Conservation (phyloP, 2,329 filamentous ascomycete species). For the Colletotrichum falcatum region DNA sequence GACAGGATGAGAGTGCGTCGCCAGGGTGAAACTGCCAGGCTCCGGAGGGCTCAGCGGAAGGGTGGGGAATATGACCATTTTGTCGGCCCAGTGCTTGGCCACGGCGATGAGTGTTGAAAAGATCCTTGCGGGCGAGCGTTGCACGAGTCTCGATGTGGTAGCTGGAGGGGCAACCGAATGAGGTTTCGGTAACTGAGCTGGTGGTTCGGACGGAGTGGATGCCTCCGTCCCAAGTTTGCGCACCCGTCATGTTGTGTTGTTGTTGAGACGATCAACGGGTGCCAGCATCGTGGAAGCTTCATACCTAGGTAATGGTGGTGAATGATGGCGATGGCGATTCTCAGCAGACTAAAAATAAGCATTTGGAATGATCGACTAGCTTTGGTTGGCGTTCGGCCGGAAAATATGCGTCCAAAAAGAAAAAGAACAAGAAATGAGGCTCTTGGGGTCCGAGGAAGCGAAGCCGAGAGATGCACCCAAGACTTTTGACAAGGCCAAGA, state of each 20-base stretch:
- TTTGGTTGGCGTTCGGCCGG: constrained; percentile 2
- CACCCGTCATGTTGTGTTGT: no score
- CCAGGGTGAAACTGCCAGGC: constrained; percentile 38
- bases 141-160: constrained; percentile 26
- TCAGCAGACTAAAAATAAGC: constrained; percentile 25
- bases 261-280: constrained; percentile 4
- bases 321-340: constrained; percentile 17
- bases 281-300: constrained; percentile 3
- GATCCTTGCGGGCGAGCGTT: constrained; percentile 16
- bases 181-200: background rate
- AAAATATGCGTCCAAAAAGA: constrained; percentile 26
- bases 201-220: constrained; percentile 30
- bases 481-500: constrained; percentile 24
- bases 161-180: constrained; percentile 5
- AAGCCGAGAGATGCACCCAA: constrained; percentile 34
- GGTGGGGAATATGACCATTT: constrained; percentile 39
- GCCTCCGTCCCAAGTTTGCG: constrained; percentile 14
- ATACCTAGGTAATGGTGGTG: background rate
- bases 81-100: constrained; percentile 30
- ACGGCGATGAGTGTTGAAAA: constrained; percentile 3
- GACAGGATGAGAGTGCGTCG: constrained; percentile 36
- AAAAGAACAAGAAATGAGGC: constrained; percentile 35
- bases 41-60: constrained; percentile 25
- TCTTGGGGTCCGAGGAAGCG: constrained; percentile 17
- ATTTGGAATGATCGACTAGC: constrained; percentile 20